Conservation (phyloP, 306 rosid species). For the Begonia masoniana region DNA sequence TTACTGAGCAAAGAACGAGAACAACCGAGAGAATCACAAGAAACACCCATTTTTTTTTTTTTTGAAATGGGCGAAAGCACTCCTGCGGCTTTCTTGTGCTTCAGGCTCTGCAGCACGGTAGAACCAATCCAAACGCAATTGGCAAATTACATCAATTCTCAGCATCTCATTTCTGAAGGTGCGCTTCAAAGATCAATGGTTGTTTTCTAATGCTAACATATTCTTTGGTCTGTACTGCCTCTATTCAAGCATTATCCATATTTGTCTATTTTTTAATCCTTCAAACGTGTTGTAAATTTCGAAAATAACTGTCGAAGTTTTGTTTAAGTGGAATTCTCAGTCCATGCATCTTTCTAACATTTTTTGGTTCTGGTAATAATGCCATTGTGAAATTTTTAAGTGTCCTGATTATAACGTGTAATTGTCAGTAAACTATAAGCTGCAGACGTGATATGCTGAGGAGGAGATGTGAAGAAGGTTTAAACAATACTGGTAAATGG, state of each 20-base stretch:
- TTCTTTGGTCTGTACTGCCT: constrained; percentile 7
- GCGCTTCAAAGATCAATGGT: background rate
- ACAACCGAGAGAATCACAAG: constrained; percentile 23
- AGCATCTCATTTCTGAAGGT: constrained; percentile 63
- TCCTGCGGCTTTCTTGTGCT: constrained; percentile 30
- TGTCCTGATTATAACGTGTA: background rate
- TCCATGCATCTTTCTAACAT: background rate
- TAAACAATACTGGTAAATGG: no score
- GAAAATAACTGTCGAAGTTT: no score
- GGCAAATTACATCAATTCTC: constrained; percentile 39
- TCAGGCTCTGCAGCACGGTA: constrained; percentile 32
- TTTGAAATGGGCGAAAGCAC: constrained; percentile 15
- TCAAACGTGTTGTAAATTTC: no score
- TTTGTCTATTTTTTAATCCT: no score
- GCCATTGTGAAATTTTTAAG: no score
- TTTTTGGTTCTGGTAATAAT: background rate
- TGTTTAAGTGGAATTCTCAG: background rate
- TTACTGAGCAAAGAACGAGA: constrained; percentile 22
- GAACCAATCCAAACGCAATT: constrained; percentile 18
- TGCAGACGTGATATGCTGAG: constrained; percentile 50
- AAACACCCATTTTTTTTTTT: no score
- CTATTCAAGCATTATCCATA: background rate
- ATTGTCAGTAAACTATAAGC: background rate
- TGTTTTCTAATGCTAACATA: background rate
- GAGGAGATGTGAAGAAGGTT: constrained; percentile 15